Percentiles rank a stretch among this genome's conserved stretches.
phyloP scores from a whole-genome alignment of 345 rosid species.

The Rhodamnia argentea region DNA sequence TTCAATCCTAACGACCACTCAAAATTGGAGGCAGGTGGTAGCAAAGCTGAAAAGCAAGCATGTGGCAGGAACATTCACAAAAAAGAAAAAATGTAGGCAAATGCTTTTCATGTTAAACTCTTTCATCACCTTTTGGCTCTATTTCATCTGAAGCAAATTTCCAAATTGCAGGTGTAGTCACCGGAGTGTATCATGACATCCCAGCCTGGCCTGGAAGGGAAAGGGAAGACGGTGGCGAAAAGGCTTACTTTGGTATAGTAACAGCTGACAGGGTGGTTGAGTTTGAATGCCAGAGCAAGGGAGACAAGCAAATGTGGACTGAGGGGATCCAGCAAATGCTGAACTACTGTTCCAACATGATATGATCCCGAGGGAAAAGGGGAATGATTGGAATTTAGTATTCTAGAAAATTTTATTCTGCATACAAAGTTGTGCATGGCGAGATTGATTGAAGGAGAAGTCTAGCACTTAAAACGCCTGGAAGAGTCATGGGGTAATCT shows the following conservation, averaged over 20 bases:
- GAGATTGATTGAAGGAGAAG: background rate
- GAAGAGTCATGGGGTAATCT: background rate
- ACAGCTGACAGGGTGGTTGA: slow-evolving; percentile 65
- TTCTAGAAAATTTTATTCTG: background rate
- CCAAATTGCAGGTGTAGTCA: slow-evolving; percentile 42
- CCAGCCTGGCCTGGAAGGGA: slow-evolving; percentile 51
- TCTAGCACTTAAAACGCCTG: background rate
- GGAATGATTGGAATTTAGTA: slow-evolving; percentile 11
- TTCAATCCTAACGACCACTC: background rate
- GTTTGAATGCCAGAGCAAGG: slow-evolving; percentile 62
- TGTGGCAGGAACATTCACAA: slow-evolving; percentile 85
- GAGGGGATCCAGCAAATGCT: slow-evolving; percentile 70
- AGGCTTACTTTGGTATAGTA: slow-evolving; percentile 72
- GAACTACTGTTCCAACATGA: slow-evolving; percentile 24
- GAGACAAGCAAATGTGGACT: slow-evolving; percentile 67
- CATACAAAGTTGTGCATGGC: background rate
- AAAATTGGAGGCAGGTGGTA: slow-evolving; percentile 43
- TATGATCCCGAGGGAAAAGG: slow-evolving; percentile 1
- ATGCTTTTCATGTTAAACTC: slow-evolving; percentile 1
- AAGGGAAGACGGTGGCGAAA: slow-evolving; percentile 20
- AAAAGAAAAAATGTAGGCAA: slow-evolving; percentile 74
- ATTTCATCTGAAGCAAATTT: background rate
- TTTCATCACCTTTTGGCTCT: background rate
- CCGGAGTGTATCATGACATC: slow-evolving; percentile 51
- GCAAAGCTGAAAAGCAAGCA: slow-evolving; percentile 83